Evolutionary conservation across 768 basidiomycete genomes (phyloP).

Genomic region (Naganishia vaughanmartiniae): DNA sequence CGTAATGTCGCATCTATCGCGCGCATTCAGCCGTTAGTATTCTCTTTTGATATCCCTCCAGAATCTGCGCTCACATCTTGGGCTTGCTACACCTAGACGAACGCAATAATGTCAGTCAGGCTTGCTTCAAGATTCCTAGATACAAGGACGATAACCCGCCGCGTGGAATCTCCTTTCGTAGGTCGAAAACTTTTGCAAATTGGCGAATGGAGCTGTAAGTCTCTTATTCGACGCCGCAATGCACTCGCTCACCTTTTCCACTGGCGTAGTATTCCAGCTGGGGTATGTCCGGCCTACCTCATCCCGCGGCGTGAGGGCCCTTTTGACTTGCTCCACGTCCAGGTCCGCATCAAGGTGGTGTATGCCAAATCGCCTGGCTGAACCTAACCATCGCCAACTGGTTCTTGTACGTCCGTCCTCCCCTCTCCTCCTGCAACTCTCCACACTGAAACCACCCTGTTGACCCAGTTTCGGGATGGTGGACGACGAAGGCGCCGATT

Average conservation of each 20-base stretch:
- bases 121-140: neutral
- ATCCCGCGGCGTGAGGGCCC: neutral
- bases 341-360: slow-evolving; percentile 32
- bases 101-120: slow-evolving; percentile 6
- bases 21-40: slow-evolving; percentile 17
- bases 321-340: neutral
- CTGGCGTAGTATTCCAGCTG: slow-evolving; percentile 1
- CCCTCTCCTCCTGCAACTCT: neutral
- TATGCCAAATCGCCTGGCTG: slow-evolving; percentile 31
- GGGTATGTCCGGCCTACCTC: neutral
- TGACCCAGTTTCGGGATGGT: slow-evolving; percentile 34
- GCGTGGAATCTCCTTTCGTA: neutral
- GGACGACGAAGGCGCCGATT: slow-evolving; percentile 33
- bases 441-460: neutral
- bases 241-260: neutral
- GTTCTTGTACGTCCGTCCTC: slow-evolving; percentile 34
- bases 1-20: neutral
- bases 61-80: neutral
- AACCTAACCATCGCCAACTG: slow-evolving; percentile 34
- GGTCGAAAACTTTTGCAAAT: slow-evolving; percentile 19
- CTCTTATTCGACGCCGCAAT: too few relatives aligned
- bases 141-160: neutral
- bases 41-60: neutral
- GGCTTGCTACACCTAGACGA: neutral
- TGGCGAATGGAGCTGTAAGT: slow-evolving; percentile 7